These are phyloP conservation scores for Suillus spraguei DNA, from an alignment of 768 basidiomycete genomes.

Conservation along the genomic window DNA sequence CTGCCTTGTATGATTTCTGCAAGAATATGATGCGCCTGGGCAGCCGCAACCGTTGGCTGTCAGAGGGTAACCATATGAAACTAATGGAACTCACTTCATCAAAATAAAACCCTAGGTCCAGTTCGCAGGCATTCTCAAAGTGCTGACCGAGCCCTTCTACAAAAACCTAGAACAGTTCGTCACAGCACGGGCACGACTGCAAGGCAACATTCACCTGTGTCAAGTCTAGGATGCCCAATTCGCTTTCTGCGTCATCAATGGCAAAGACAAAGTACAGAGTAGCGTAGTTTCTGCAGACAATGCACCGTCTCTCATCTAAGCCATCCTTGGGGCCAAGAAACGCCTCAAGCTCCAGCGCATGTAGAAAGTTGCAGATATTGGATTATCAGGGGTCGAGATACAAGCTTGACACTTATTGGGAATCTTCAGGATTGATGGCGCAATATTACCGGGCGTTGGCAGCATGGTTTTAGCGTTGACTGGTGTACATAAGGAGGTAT, in stretches of 20 bases:
- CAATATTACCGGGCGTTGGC: no score
- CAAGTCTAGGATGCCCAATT: conserved; percentile 92
- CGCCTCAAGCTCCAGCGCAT: conserved; percentile 83
- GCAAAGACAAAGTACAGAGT: conserved; percentile 98
- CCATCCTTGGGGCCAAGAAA: conserved; percentile 58
- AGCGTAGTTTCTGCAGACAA: conserved; percentile 95
- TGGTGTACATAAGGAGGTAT: no score
- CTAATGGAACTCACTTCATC: conserved; percentile 70
- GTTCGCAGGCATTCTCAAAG: conserved; percentile 98
- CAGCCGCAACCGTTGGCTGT: conserved; percentile 11
- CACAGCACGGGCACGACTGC: neutral
- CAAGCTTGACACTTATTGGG: no score
- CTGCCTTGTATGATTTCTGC: no score
- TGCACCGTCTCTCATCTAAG: conserved; percentile 69
- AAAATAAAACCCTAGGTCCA: conserved; percentile 98
- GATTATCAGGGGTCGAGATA: no score
- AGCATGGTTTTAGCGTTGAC: no score
- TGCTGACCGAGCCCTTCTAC: conserved; percentile 95
- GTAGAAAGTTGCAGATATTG: conserved; percentile 95
- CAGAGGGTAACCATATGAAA: neutral
- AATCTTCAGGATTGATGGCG: no score
- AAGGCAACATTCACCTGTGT: conserved; percentile 63
- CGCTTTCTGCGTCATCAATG: conserved; percentile 94
- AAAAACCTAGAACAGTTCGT: conserved; percentile 61
- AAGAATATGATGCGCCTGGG: no score